Evolutionary conservation across 2,329 filamentous ascomycete genomes (phyloP), one percentile per base, ranked within the genome.

Genomic region (Aureobasidium sp.): DNA sequence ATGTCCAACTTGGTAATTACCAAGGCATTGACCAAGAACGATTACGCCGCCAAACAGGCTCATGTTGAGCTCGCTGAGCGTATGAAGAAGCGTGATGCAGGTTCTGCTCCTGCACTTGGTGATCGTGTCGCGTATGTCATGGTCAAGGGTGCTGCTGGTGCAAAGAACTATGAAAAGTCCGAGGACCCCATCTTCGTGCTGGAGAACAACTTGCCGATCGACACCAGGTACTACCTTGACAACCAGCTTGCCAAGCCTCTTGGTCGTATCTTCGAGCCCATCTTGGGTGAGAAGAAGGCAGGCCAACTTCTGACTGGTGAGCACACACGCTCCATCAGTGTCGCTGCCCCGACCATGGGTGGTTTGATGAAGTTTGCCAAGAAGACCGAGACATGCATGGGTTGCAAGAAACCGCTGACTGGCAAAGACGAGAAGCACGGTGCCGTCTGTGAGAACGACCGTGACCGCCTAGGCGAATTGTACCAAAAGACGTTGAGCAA

Each of bases 1-100:
- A 96, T 99, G 90, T 97, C 93, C 40, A 97, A 99, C 75, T 86
- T 99, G 19, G 95, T 99, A 73, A 99, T 99, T 71, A 99, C 94
- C 31, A 99, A 99, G 76, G 94, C 94, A 0, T 81, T 99, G 24
- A 88, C 93, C 15, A 99, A 99, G 74, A 84, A 85, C 45, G 88
- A 90, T 71, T 99, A 99, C 74, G 85, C 87, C 12, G 89, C 86
- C 57, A 97, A 96, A 75, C 93, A 97, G 78, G 93, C 94, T 2
- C 94, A 99, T 74, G 91, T 96, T 53, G 93, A 97, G 76, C 86
- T 99, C 49, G 94, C 92, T 0, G 87, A 94, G 70, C 89, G 94
- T 48, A 99, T 99, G 94, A 90, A 87, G 78, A 96, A 97, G 77
- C 91, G 94, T 67, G 94, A 99, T 70, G 88, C 91, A 2, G 94